phyloP scores from a whole-genome alignment of 257 asterid genomes.

The Cruciata laevipes region DNA sequence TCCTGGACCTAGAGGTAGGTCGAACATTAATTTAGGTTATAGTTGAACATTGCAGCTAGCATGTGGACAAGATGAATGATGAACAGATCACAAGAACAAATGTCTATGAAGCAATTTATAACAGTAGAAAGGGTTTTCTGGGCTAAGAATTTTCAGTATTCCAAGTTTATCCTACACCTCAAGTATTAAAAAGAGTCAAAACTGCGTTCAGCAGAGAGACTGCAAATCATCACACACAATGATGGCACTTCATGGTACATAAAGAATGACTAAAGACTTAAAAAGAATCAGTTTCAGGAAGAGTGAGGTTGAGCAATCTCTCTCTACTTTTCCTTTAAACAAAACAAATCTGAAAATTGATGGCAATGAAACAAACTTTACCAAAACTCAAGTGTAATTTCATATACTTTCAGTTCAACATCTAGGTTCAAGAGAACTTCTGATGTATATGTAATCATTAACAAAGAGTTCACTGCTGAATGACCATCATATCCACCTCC shows the following conservation, averaged over 20 bases:
- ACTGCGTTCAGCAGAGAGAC: too few relatives aligned
- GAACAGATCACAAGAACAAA: background rate
- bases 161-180: background rate
- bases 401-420: background rate
- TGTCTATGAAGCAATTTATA: background rate
- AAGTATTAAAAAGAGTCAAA: background rate
- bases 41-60: background rate
- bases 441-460: background rate
- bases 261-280: background rate
- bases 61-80: background rate
- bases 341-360: background rate
- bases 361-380: background rate
- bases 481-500: background rate
- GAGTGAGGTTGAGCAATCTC: background rate
- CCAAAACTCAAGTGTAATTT: background rate
- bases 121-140: background rate
- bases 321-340: background rate
- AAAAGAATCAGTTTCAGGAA: background rate
- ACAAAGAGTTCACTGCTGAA: background rate
- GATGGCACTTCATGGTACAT: background rate
- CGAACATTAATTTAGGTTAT: background rate
- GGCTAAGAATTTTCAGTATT: background rate
- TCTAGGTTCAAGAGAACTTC: background rate
- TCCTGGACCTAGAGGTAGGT: slow-evolving; percentile 41
- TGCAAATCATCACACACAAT: too few relatives aligned